Conservation (phyloP, 2,329 filamentous ascomycete genomes). For the Fusarium oxysporum region DNA sequence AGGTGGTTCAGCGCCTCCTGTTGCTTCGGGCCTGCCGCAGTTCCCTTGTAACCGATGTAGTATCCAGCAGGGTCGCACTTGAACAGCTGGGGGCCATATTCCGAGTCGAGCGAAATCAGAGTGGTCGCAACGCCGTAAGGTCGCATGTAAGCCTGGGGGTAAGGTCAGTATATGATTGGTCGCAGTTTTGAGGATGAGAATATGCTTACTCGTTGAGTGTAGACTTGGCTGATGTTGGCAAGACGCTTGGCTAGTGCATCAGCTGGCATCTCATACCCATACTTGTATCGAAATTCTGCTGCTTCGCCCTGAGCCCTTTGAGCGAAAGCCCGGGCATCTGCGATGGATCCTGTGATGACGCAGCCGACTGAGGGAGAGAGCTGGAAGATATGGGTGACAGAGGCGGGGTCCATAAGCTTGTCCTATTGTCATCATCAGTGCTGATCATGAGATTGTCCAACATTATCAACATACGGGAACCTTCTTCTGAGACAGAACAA, state of each 20-base stretch:
- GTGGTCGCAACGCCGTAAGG: constrained; percentile 96
- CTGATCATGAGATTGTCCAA: not conserved
- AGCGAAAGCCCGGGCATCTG: constrained; percentile 93
- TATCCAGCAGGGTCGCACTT: constrained; percentile 99
- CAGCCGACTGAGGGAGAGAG: constrained; percentile 96
- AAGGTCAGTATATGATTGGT: constrained; percentile 42
- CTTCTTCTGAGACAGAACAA: constrained; percentile 99
- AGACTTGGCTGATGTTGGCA: constrained; percentile 99
- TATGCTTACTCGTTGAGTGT: constrained; percentile 86
- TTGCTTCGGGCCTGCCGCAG: constrained; percentile 95
- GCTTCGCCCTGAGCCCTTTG: constrained; percentile 95
- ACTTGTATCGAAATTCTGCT: constrained; percentile 98
- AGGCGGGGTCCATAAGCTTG: constrained; percentile 97
- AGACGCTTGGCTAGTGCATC: constrained; percentile 96
- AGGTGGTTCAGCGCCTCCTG: constrained; percentile 98
- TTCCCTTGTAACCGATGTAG: constrained; percentile 98
- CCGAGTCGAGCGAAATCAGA: constrained; percentile 91
- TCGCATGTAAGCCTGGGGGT: constrained; percentile 86
- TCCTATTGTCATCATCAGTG: constrained; percentile 69
- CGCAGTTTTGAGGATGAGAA: constrained; percentile 22
- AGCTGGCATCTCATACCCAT: constrained; percentile 99
- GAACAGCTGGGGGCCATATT: constrained; percentile 94
- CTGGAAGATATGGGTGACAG: constrained; percentile 97
- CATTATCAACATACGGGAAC: constrained; percentile 78
- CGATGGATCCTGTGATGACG: constrained; percentile 98